Conservation (phyloP, 2,329 filamentous ascomycete genomes). For the Fusarium guadeloupense region DNA sequence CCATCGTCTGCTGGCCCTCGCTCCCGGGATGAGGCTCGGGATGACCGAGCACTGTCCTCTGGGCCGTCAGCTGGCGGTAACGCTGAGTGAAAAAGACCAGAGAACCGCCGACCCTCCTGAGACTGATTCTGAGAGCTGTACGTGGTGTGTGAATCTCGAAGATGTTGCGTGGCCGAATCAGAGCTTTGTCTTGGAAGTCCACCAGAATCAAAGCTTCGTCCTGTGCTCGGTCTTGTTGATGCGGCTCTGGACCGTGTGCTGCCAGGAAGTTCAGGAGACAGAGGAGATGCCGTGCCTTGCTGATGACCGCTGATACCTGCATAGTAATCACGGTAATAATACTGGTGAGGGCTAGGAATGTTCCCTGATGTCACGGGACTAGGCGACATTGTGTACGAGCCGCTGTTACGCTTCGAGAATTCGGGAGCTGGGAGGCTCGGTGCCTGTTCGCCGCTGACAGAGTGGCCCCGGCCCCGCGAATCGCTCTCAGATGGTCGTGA, state of each 20-base stretch:
- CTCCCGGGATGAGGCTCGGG: constrained; percentile 68
- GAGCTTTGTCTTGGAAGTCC: constrained; percentile 61
- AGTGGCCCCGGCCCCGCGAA: constrained; percentile 66
- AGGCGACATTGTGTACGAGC: constrained; percentile 71
- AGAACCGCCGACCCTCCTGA: constrained; percentile 66
- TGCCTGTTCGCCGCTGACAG: constrained; percentile 69
- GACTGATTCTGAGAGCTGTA: constrained; percentile 60
- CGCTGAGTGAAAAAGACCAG: constrained; percentile 86
- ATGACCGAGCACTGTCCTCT: constrained; percentile 62
- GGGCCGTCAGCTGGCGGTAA: constrained; percentile 79
- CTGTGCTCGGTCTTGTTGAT: constrained; percentile 65
- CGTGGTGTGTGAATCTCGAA: constrained; percentile 65
- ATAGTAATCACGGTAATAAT: constrained; percentile 62
- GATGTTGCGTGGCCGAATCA: constrained; percentile 57
- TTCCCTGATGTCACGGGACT: constrained; percentile 48
- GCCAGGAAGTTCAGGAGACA: constrained; percentile 62
- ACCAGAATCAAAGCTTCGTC: constrained; percentile 67
- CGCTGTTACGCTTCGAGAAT: constrained; percentile 71
- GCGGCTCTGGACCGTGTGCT: constrained; percentile 59
- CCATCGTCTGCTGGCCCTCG: constrained; percentile 62
- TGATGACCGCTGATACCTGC: constrained; percentile 39
- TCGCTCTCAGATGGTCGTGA: constrained; percentile 60
- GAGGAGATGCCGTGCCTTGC: constrained; percentile 66
- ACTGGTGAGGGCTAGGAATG: constrained; percentile 62
- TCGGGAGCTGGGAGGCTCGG: constrained; percentile 73